Conservation (phyloP, 306 rosid genomes). For the Biancaea sappan region DNA sequence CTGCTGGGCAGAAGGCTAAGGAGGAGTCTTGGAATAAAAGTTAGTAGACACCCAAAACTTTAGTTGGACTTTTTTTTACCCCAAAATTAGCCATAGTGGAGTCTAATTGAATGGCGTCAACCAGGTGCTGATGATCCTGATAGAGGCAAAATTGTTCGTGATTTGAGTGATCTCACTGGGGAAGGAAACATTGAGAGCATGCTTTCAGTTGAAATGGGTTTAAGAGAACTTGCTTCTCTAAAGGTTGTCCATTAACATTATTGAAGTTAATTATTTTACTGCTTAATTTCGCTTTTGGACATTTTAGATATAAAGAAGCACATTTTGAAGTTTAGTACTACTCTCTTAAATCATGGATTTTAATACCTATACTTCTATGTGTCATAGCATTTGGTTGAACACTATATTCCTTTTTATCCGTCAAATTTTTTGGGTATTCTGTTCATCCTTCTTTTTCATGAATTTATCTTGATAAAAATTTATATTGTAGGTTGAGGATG, state of each 20-base stretch:
- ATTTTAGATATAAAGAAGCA: conserved; percentile 18
- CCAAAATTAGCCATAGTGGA: conserved; percentile 9
- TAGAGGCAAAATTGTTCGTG: conserved; percentile 55
- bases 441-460: not conserved
- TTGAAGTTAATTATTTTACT: not conserved
- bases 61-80: not conserved
- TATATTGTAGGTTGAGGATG: conserved; percentile 84
- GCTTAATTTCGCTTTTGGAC: not conserved
- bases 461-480: conserved; percentile 2
- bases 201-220: conserved; percentile 83
- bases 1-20: conserved; percentile 98
- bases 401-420: conserved; percentile 16
- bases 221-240: conserved; percentile 64
- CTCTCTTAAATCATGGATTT: conserved; percentile 12
- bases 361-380: not conserved
- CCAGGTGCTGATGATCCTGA: conserved; percentile 57
- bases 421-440: not conserved
- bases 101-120: conserved; percentile 22
- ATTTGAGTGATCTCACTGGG: conserved; percentile 68
- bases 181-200: conserved; percentile 83
- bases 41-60: conserved; percentile 21
- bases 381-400: conserved; percentile 2
- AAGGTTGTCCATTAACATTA: conserved; percentile 47
- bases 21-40: conserved; percentile 84
- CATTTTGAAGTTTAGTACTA: conserved; percentile 4